phyloP scores from a whole-genome alignment of 768 basidiomycete genomes.

The Naganishia friedmannii region DNA sequence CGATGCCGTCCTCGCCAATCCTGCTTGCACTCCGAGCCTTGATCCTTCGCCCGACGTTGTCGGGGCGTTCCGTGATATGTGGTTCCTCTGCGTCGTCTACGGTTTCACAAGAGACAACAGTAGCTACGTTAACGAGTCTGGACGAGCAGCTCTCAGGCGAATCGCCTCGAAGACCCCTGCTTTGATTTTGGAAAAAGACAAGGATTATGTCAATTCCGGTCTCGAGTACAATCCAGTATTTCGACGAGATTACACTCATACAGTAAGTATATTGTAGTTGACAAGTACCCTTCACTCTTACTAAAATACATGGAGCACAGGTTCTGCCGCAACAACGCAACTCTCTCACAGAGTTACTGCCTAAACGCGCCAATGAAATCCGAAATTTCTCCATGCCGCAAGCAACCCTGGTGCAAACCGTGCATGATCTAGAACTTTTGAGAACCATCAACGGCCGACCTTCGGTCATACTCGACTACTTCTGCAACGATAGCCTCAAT shows the following conservation, averaged over 20 bases:
- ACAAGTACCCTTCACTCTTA: neutral
- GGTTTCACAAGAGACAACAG: constrained; percentile 62
- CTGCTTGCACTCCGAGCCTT: constrained; percentile 64
- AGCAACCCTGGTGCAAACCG: constrained; percentile 74
- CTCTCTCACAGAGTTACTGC: constrained; percentile 60
- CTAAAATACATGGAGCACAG: neutral
- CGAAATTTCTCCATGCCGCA: constrained; percentile 75
- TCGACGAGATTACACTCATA: constrained; percentile 64
- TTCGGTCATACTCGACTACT: constrained; percentile 79
- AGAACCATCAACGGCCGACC: constrained; percentile 75
- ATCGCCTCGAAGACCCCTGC: constrained; percentile 84
- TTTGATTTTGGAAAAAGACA: constrained; percentile 74
- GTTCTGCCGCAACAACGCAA: constrained; percentile 12
- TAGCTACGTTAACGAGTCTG: constrained; percentile 65
- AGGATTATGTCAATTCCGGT: constrained; percentile 78
- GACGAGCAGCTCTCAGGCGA: constrained; percentile 68
- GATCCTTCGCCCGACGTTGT: constrained; percentile 63
- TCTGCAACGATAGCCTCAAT: constrained; percentile 81
- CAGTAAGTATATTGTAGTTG: constrained; percentile 38
- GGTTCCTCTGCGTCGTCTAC: constrained; percentile 88
- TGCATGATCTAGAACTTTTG: constrained; percentile 84
- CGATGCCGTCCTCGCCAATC: constrained; percentile 74
- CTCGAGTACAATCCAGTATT: constrained; percentile 90
- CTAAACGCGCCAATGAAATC: constrained; percentile 66
- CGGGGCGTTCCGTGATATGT: constrained; percentile 81